Evolutionary conservation across 495 filamentous ascomycete species (phyloP), one percentile per base, ranked within the genome.

Genomic region (Chaetomium tenue): DNA sequence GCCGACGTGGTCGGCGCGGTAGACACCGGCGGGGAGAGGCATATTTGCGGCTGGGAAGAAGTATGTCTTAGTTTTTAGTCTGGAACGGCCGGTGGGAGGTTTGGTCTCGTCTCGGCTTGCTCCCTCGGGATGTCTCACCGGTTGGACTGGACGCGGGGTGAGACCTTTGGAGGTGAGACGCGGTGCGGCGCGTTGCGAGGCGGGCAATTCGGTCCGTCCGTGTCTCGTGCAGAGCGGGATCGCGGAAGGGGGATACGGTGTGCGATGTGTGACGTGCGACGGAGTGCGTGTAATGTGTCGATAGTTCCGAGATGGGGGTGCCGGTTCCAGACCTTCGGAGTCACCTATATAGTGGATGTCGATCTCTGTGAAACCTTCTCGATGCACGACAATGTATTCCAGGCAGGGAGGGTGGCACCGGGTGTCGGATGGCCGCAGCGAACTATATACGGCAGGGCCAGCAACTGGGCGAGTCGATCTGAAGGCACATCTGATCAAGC

Each of bases 1-100:
- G 63, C 79, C 78, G 70, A 81, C 79, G 67, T 81, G 79, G 74
- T 81, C 79, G 70, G 79, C 76, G 65, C 78, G 78, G 67, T 79
- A 80, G 66, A 81, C 76, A 61, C 79, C 79, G 39, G 71, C 72
- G 20, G 79, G 79, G 50, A 81, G 77, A 68, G 75, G 71, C 79
- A 81, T 81, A 40, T 40, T 37, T 9, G 44, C 30, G 37, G 51
- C 7, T 55, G 9, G 37, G 51, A 5, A 42, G n/a, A 47, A 25
- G n/a, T 26, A 51, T 63, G 44, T 44, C 9, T 28, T 44, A 8
- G 52, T 55, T 30, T 55, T n/a, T 12, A 30, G 20, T 39, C 50
- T 50, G 13, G 53, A 22, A 25, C 20, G 44, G n/a, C 44, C 44
- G 16, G 44, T 50, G 20, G 47, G 4, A 3, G 5, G 48, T 33